Conservation (phyloP, 1,284 basidiomycete genomes). For the Puccinia triticina region DNA sequence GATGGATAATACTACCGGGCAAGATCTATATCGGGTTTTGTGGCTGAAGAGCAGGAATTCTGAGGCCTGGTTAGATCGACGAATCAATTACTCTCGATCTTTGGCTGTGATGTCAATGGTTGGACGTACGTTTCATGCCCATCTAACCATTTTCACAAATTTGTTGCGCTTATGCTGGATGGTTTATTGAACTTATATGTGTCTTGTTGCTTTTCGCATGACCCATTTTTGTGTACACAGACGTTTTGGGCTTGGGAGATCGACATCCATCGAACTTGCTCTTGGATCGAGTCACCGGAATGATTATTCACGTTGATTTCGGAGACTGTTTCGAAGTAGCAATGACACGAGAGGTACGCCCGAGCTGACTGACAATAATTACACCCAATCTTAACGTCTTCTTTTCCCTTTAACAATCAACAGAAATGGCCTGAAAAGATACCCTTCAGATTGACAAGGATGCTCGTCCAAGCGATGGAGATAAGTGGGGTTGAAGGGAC, state of each 20-base stretch:
- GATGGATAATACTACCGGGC: slow-evolving; percentile 96
- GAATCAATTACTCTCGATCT: slow-evolving; percentile 94
- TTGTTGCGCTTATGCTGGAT: slow-evolving; percentile 16
- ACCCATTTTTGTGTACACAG: slow-evolving; percentile 64
- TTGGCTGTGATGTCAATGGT: slow-evolving; percentile 93
- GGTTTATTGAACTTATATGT: not conserved
- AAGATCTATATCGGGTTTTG: slow-evolving; percentile 95
- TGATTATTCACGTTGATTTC: slow-evolving; percentile 97
- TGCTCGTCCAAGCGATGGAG: slow-evolving; percentile 99
- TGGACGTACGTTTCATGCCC: slow-evolving; percentile 44
- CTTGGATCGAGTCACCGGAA: slow-evolving; percentile 87
- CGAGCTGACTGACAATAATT: not conserved
- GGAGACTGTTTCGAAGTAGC: slow-evolving; percentile 64
- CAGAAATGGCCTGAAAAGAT: slow-evolving; percentile 99
- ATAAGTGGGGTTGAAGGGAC: slow-evolving; percentile 93
- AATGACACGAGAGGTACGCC: slow-evolving; percentile 59
- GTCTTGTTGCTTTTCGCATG: not conserved
- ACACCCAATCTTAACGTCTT: not conserved
- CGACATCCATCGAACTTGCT: slow-evolving; percentile 95
- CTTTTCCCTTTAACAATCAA: slow-evolving; percentile 70
- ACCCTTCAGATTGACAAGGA: slow-evolving; percentile 94
- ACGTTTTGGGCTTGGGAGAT: slow-evolving; percentile 97
- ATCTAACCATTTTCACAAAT: not conserved
- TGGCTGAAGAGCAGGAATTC: slow-evolving; percentile 96
- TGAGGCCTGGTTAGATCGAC: slow-evolving; percentile 95